A percentile compares a stretch with the other conserved stretches of the same genome.
Conservation (phyloP, 164 flowering plant species). For the Berberis vulgaris region DNA sequence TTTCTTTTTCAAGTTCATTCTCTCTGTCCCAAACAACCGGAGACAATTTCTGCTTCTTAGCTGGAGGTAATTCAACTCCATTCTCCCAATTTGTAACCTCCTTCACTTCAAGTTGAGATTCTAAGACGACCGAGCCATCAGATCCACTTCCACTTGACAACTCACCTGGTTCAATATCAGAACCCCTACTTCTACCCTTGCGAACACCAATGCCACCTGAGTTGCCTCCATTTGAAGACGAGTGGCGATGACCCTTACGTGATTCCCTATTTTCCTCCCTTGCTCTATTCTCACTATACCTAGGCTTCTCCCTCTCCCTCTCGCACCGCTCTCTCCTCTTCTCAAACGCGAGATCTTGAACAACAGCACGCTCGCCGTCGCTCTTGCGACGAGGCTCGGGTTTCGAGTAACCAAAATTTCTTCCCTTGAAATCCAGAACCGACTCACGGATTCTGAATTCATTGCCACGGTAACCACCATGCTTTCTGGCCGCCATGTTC, state of each 20-base stretch:
- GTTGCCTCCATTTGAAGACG: neutral
- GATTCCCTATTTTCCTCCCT: slow-evolving; percentile 26
- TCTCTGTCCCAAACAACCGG: slow-evolving; percentile 43
- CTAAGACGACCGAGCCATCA: slow-evolving; percentile 50
- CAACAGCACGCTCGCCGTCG: slow-evolving; percentile 18
- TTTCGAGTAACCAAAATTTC: slow-evolving; percentile 24
- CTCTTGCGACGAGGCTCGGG: slow-evolving; percentile 13
- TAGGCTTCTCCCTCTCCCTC: slow-evolving; percentile 11
- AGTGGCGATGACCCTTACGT: too few species aligned
- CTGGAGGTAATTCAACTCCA: slow-evolving; percentile 23
- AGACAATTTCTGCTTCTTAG: slow-evolving; percentile 63
- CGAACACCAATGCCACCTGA: neutral
- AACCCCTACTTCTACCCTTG: slow-evolving; percentile 8
- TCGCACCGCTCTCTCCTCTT: slow-evolving; percentile 8
- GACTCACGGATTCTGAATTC: slow-evolving; percentile 48
- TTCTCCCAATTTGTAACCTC: slow-evolving; percentile 31
- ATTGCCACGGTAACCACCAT: slow-evolving; percentile 47
- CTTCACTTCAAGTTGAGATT: slow-evolving; percentile 16
- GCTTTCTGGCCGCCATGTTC: slow-evolving; percentile 60
- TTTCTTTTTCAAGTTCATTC: slow-evolving; percentile 12
- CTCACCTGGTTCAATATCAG: slow-evolving; percentile 77
- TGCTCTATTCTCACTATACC: slow-evolving; percentile 22
- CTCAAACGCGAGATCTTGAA: slow-evolving; percentile 11
- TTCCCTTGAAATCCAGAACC: slow-evolving; percentile 4
- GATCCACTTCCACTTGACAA: slow-evolving; percentile 82